A percentile compares a stretch with the other conserved stretches of the same genome.
These are phyloP conservation scores for Picea mariana DNA, from an alignment of 83 land plant species.

Conservation along the genomic window DNA sequence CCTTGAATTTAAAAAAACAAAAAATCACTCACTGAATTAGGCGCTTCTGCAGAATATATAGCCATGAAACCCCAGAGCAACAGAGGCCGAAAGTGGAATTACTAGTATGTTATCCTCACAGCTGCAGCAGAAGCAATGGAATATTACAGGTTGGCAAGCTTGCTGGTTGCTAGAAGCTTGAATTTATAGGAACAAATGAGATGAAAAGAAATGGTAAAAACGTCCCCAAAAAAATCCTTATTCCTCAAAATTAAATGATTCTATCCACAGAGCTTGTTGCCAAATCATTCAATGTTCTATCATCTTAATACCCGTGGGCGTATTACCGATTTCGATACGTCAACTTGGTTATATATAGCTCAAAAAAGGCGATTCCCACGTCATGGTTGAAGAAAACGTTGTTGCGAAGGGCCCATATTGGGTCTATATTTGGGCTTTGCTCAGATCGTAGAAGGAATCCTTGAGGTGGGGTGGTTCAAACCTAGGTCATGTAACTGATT, in stretches of 20 bases:
- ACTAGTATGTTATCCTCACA: neutral
- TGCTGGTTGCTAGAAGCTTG: neutral
- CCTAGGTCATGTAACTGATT: too few species aligned
- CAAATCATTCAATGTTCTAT: neutral
- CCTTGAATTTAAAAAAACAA: neutral
- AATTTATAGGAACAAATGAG: neutral
- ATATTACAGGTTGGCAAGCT: neutral
- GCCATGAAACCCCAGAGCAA: neutral
- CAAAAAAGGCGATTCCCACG: neutral
- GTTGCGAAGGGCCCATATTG: neutral
- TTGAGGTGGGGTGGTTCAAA: neutral
- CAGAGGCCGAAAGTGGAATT: neutral
- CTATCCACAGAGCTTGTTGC: neutral
- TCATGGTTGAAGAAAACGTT: slow-evolving; percentile 3
- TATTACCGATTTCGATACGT: neutral
- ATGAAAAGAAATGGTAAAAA: neutral
- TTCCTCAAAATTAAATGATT: neutral
- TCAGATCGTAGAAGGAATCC: neutral
- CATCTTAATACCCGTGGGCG: neutral
- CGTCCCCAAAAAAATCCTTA: neutral
- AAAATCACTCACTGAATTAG: neutral
- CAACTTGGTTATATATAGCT: slow-evolving; percentile 3
- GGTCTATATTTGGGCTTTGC: neutral
- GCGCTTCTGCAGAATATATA: neutral
- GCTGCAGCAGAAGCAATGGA: neutral